Evolutionary conservation across 108 stramenopile species (phyloP).

Genomic region (Cyclotella distinguenda): DNA sequence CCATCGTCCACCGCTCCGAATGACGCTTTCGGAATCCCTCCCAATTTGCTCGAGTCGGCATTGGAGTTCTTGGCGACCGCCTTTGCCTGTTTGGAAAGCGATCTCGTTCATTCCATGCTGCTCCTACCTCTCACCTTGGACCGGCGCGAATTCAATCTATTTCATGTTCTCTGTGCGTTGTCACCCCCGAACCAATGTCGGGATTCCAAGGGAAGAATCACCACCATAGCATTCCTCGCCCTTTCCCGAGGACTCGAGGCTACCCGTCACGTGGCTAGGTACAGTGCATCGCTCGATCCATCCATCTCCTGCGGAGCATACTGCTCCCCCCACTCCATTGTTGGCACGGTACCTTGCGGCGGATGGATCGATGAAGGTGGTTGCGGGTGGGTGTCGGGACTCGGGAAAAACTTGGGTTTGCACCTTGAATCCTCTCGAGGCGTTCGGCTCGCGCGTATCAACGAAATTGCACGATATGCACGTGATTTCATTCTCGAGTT

Average conservation of each 20-base stretch:
- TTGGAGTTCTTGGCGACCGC: constrained; percentile 39
- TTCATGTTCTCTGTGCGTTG: constrained; percentile 19
- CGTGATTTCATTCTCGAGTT: constrained; percentile 40
- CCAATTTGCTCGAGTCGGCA: constrained; percentile 33
- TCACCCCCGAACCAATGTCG: neutral
- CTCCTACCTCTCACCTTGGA: neutral
- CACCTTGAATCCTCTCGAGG: constrained; percentile 20
- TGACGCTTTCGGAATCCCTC: constrained; percentile 8
- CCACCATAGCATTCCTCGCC: constrained; percentile 25
- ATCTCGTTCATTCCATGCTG: constrained; percentile 37
- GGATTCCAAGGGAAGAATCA: neutral
- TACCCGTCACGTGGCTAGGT: constrained; percentile 20
- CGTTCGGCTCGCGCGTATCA: constrained; percentile 15
- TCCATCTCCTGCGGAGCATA: constrained; percentile 32
- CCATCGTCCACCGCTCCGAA: constrained; percentile 4
- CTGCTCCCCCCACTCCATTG: constrained; percentile 22
- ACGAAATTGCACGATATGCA: constrained; percentile 21
- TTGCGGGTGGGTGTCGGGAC: constrained; percentile 39
- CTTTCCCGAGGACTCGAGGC: constrained; percentile 43
- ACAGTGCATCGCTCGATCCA: constrained; percentile 31
- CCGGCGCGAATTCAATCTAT: neutral
- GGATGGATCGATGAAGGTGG: constrained; percentile 40
- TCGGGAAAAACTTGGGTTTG: constrained; percentile 43
- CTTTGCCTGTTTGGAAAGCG: constrained; percentile 43
- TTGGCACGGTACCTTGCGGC: neutral